Percentiles rank a stretch among this genome's conserved stretches.
Evolutionary conservation across 2,329 filamentous ascomycete species (phyloP).

Genomic region (Penicillium expansum): DNA sequence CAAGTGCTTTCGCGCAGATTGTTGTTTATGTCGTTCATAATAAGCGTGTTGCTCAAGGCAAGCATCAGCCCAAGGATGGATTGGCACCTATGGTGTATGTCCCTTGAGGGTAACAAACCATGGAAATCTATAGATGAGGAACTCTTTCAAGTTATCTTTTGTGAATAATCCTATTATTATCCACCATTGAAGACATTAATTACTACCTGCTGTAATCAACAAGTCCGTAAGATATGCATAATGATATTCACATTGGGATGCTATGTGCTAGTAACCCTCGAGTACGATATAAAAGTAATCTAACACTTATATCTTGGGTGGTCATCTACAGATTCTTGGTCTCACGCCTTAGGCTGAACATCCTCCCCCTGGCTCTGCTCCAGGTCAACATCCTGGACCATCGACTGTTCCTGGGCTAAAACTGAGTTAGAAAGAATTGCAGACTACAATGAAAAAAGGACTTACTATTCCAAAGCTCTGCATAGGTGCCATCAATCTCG

Average conservation of each 20-base stretch:
- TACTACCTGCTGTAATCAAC: not conserved
- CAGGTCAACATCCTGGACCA: constrained; percentile 35
- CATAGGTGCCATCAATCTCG: constrained; percentile 69
- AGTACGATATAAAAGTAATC: constrained; percentile 24
- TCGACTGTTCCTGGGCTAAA: constrained; percentile 61
- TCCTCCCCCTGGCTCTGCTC: not conserved
- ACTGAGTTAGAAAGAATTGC: not conserved
- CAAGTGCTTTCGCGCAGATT: not conserved
- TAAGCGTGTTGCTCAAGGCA: not conserved
- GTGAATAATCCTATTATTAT: not conserved
- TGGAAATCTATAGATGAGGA: not conserved
- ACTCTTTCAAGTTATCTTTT: not conserved
- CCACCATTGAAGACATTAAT: no score
- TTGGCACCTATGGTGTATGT: not conserved
- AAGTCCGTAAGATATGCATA: no score
- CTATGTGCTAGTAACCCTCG: not conserved
- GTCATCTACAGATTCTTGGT: not conserved
- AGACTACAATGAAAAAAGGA: constrained; percentile 15
- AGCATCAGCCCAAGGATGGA: not conserved
- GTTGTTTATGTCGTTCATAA: not conserved
- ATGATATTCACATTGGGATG: no score
- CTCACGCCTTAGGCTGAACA: not conserved
- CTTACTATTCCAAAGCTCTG: constrained; percentile 85
- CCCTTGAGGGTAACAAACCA: not conserved
- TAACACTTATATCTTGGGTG: constrained; percentile 2